Evolutionary conservation across 139 green algal species (phyloP).

Genomic region (Protoeuglena noctilucae): DNA sequence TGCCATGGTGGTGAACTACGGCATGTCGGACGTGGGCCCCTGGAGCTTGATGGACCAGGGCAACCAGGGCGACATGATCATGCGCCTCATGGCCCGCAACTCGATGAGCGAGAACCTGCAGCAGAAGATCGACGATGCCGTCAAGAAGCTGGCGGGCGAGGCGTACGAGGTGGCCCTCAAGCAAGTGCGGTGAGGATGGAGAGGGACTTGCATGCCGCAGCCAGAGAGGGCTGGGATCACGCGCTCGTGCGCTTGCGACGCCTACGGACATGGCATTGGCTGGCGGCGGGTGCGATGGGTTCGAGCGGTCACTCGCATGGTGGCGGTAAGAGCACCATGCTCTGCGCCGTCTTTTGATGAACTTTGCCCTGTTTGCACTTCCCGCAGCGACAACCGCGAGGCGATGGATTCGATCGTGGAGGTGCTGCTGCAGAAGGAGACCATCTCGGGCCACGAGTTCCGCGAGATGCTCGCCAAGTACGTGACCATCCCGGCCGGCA

Average conservation of each 20-base stretch:
- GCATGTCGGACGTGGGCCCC: conserved; percentile 93
- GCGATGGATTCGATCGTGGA: conserved; percentile 88
- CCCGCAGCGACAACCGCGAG: conserved; percentile 70
- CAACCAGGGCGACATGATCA: conserved; percentile 84
- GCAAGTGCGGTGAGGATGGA: too few species aligned
- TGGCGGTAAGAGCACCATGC: not conserved
- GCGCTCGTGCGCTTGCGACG: too few species aligned
- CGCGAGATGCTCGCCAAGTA: conserved; percentile 67
- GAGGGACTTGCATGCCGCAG: too few species aligned
- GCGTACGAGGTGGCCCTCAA: conserved; percentile 29
- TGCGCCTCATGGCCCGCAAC: conserved; percentile 98
- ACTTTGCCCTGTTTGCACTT: too few species aligned
- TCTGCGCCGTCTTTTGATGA: not conserved
- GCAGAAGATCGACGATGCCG: conserved; percentile 69
- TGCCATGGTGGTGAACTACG: conserved; percentile 97
- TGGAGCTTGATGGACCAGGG: conserved; percentile 81
- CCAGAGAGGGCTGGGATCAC: too few species aligned
- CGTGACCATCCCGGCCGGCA: conserved; percentile 71
- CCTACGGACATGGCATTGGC: too few species aligned
- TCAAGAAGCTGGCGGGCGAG: conserved; percentile 69
- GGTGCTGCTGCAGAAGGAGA: conserved; percentile 90
- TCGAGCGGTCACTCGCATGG: too few species aligned
- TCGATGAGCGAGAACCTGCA: conserved; percentile 89
- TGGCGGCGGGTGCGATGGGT: too few species aligned
- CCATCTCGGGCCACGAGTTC: conserved; percentile 80